These are phyloP conservation scores for Phanerochaete sordida DNA, from an alignment of 768 basidiomycete species.

Conservation along the genomic window DNA sequence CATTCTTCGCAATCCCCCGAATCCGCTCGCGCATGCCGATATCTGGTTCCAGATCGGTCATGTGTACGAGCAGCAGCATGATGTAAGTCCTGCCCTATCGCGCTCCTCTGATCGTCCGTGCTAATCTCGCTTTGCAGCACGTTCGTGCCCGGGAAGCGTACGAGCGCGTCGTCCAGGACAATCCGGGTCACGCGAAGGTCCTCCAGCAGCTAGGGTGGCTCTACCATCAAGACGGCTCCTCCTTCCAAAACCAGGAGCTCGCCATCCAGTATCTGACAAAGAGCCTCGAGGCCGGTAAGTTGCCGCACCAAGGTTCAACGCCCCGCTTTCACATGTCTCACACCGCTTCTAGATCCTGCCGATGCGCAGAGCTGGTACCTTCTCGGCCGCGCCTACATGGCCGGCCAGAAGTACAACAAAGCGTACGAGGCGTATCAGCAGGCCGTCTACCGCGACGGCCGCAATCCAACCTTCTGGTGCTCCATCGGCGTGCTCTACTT, in stretches of 20 bases:
- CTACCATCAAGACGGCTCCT: conserved; percentile 92
- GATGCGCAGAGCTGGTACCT: conserved; percentile 99
- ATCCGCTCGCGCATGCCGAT: conserved; percentile 92
- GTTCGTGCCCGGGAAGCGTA: conserved; percentile 91
- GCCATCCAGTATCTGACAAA: conserved; percentile 94
- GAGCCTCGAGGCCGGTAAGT: conserved; percentile 89
- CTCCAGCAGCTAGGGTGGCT: conserved; percentile 98
- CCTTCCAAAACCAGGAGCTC: conserved; percentile 93
- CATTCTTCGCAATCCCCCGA: conserved; percentile 93
- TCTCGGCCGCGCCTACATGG: conserved; percentile 97
- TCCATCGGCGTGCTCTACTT: conserved; percentile 99
- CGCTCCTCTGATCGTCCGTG: neutral
- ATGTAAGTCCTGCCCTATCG: conserved; percentile 50
- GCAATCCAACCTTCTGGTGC: conserved; percentile 99
- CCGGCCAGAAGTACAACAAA: conserved; percentile 97
- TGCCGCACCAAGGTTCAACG: neutral
- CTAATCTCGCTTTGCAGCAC: conserved; percentile 50
- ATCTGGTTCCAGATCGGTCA: conserved; percentile 99
- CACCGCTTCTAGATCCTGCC: conserved; percentile 62
- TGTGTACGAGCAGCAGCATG: conserved; percentile 96
- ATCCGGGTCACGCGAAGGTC: conserved; percentile 94
- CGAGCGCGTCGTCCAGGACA: conserved; percentile 90
- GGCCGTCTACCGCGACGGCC: conserved; percentile 97
- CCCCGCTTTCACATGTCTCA: conserved; percentile 3
- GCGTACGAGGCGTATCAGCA: conserved; percentile 99